Base-by-base conservation (phyloP, 2,329 filamentous ascomycete species). In the Sclerotinia sclerotiorum region DNA sequence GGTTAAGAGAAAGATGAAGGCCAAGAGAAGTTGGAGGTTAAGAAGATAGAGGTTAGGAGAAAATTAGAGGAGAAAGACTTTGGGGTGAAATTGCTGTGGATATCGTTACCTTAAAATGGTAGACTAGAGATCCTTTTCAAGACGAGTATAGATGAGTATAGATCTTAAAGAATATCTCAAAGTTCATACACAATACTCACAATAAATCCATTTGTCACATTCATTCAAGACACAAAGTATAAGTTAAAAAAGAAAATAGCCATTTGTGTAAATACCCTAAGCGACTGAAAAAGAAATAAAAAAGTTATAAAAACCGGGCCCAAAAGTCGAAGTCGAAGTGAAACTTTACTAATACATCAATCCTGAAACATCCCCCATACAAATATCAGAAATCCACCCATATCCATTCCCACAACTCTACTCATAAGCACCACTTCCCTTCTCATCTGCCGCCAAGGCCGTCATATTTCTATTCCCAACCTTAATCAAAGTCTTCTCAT, bases 401-500 rank as follows among this genome's bases (percentile, higher is more conserved):
- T 42, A 3, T 46, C 27, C 6, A 2, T 32, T 3, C 27, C 8
- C 19, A 2, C 5, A n/a, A 21, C 19, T 7, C 17, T 46, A 68
- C 19, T 69, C 68, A 69, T 70, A 74, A 39, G 73, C 72, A 17
- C 62, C 72, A 15, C 68, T 70, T 1, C 73, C 72, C 27, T 66
- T 70, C 13, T 71, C 71, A 65, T 72, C 66, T 7, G n/a, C 67
- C 2, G 73, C 72, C 52, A 74, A 56, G 8, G 70, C 73, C 2
- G 69, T 74, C 69, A 74, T 19, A 66, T 74, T 74, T 48, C 19
- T 68, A 69, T 81, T 82, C 0, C 81, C 81, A 8, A 76, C 74
- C 73, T 82, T 82, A 44, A 82, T 73, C 49, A 81, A 75, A 13
- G 79, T 80, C 76, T 82, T 83, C 35, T 81, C 76, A 72, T 76